Percentiles rank a stretch among this genome's conserved stretches.
These are phyloP conservation scores for Meyerozyma carpophila DNA, from an alignment of 1,139 yeast species.

Conservation along the genomic window DNA sequence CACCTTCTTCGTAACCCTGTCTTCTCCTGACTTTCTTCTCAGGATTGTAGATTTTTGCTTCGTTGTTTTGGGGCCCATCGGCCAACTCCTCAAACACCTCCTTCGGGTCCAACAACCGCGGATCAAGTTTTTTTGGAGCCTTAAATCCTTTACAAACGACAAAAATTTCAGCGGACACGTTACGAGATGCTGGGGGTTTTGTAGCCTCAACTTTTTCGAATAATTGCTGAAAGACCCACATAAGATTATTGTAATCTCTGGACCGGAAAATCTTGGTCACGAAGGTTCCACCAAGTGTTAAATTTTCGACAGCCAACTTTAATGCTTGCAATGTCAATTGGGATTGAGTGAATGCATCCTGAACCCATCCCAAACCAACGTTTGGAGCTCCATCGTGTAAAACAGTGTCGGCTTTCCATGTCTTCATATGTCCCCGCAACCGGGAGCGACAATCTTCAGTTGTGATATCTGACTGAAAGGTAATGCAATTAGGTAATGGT, in stretches of 20 bases:
- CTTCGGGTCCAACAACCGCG: constrained; percentile 83
- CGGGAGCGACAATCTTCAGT: constrained; percentile 96
- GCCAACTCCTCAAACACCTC: constrained; percentile 91
- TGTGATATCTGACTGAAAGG: constrained; percentile 95
- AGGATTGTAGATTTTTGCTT: constrained; percentile 90
- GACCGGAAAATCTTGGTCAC: constrained; percentile 96
- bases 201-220: constrained; percentile 97
- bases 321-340: constrained; percentile 91
- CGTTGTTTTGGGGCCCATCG: constrained; percentile 73
- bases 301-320: constrained; percentile 91
- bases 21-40: constrained; percentile 87
- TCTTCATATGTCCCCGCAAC: constrained; percentile 91
- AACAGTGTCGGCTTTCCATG: constrained; percentile 98
- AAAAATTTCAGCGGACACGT: constrained; percentile 97
- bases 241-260: constrained; percentile 90
- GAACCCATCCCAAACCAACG: constrained; percentile 98
- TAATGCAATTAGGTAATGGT: constrained; percentile 86
- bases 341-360: constrained; percentile 97
- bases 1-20: constrained; percentile 97
- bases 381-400: constrained; percentile 99
- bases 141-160: constrained; percentile 95
- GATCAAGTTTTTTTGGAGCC: constrained; percentile 93
- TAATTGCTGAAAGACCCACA: constrained; percentile 96
- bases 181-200: constrained; percentile 97
- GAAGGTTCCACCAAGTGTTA: constrained; percentile 91